Base-by-base conservation (phyloP, 495 filamentous ascomycete species). In the Penicillium lividum region DNA sequence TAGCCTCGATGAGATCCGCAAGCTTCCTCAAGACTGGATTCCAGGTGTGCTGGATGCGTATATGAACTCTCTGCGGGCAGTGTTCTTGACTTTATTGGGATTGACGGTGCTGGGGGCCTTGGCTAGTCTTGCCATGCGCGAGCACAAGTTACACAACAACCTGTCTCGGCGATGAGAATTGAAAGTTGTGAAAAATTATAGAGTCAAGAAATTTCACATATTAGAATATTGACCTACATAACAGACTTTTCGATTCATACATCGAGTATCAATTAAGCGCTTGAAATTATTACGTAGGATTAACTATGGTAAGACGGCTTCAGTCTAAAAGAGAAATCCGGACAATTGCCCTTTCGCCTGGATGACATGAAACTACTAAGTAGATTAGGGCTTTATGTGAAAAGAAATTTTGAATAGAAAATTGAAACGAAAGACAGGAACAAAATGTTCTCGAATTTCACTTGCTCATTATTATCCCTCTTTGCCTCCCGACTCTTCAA, bases 71-170 rank as follows among this genome's bases (percentile, higher is more conserved):
- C 77, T 96, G 49, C 80, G 84, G 45, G 86, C 85, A 5, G 90
- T 95, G 0, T 97, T 93, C 75, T 65, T 88, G 38, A 84, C 86
- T 0, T 73, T 83, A 25, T 63, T 96, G 18, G 89, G 78, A 0
- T 64, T 95, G 53, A 76, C 77, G 1, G 62, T 87, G 0, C 48
- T 89, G 13, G 89, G 78, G 1, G 85, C 75, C 5, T 66, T 90
- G 43, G 64, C 88, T 8, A 82, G 81, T 63, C 74, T 87, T 44
- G 80, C 83, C 7, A 90, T 96, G 84, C 87, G 81, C 70, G 88
- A 96, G 75, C 86, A 96, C 63, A 86, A 80, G 51, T 65, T 97
- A 64, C 87, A 96, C 68, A 86, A 75, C 18, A 95, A 82, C 57
- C 60, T 95, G 33, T 77, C 86, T 63, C 82, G 78, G 53, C 78